Base-by-base conservation (phyloP, 257 asterid genomes). In the Catharanthus roseus region DNA sequence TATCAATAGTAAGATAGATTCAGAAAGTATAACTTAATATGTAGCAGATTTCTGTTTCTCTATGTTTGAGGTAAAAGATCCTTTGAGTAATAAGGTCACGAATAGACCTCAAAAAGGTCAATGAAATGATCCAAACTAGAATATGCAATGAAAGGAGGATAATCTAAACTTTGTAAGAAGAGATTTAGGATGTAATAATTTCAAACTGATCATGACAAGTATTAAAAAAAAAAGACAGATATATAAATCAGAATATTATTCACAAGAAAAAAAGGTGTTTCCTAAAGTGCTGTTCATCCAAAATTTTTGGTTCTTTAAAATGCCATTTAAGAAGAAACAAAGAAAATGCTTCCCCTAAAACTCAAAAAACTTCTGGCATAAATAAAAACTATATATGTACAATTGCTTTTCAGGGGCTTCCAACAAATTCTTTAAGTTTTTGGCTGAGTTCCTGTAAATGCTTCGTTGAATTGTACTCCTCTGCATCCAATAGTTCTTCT, bases 391-490 rank as follows among this genome's bases (percentile, higher is more conserved):
- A n/a, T n/a, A n/a, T 71, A 70, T 39, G 47, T 71, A 69, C 70
- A 28, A 26, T 31, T 31, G 47, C 6, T 24, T 39, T 54, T 18
- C 15, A 44, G 47, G 42, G 42, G 8, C 42, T 38, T 3, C 42
- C 42, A 38, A 38, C 72, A 53, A 75, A 21, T 41, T 55, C 68
- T 63, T 62, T 74, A 69, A 68, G 71, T 29, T 41, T 33, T 10
- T 26, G 76, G 65, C 65, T 67, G 47, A 77, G 75, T 24, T 82
- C 81, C 2, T 70, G 64, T 64, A 85, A 67, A 71, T 71, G 73
- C 74, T 85, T 85, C 15, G 90, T 81, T 4, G 86, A 81, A 84
- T 83, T 83, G 78, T 83, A 83, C 67, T 85, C 88, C 4, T 74
- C 71, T 13, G 77, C 83, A 68, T 81, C 81, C 68, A 80, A 28